Evolutionary conservation across 371 early-diverging fungal species (phyloP), one percentile per base, ranked within the genome.

Genomic region (Zopfochytrium polystomum): DNA sequence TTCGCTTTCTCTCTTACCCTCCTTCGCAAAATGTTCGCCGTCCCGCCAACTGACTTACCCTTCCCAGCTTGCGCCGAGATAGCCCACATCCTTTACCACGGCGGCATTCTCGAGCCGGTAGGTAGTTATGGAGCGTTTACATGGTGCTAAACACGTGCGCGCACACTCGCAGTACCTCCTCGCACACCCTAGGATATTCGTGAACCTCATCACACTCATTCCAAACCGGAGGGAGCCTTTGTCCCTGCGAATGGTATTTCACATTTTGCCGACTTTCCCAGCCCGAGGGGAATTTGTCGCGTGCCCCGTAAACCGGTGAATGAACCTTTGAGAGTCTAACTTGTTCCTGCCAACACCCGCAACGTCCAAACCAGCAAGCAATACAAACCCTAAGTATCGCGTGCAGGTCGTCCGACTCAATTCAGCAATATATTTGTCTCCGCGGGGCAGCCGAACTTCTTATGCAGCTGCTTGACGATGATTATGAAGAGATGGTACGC

Each of bases 11-110:
- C 18, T 22, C 11, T 20, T 20, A 1, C n/a, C n/a, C 7, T 13
- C n/a, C 1, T 47, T 23, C 7, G 11, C 11, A 0, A 23, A 47
- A 6, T 20, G 7, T 35, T 9, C n/a, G 20, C 22, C 18, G 23
- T 23, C 27, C 23, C 23, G 18, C 26, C n/a, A 27, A 35, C 48
- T 11, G 26, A 7, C 20, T 29, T 9, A 6, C 33, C 32, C 18
- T 23, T 20, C 20, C 26, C n/a, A 65, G 60, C 66, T 3, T 66
- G 66, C 35, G 22, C 49, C n/a, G 61, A 66, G 31, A 56, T 66
- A 4, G 61, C 66, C 11, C 56, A 61, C 26, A 4, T 66, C 13
- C 51, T 66, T n/a, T 66, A 66, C 48, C 62, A 55, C 34, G 66
- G 66, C 4, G 66, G 55, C 4, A 29, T 57, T 45, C 29, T 66